These are phyloP conservation scores for Pichia nakasei DNA, from an alignment of 805 yeast genomes.

Conservation along the genomic window DNA sequence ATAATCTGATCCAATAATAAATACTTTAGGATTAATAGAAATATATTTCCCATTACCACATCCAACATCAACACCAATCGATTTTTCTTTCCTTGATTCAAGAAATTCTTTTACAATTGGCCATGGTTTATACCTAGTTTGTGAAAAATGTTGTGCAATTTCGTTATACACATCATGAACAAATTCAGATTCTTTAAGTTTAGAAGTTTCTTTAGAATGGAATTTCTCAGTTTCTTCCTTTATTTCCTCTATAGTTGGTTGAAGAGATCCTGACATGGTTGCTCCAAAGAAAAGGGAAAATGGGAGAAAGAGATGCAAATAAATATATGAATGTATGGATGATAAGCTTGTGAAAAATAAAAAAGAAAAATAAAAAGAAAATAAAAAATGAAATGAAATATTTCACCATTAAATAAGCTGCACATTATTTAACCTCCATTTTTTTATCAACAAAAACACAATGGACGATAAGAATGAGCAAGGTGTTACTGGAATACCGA, in stretches of 20 bases:
- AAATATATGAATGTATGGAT: no score
- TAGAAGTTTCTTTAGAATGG: slow-evolving; percentile 33
- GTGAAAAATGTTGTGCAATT: slow-evolving; percentile 88
- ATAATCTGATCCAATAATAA: slow-evolving; percentile 65
- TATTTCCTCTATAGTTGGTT: slow-evolving; percentile 24
- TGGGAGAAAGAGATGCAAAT: no score
- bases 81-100: slow-evolving; percentile 36
- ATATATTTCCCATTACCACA: slow-evolving; percentile 96
- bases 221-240: slow-evolving; percentile 22
- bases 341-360: no score
- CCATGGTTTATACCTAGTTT: slow-evolving; percentile 96
- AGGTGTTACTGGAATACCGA: no score
- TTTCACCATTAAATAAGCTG: no score
- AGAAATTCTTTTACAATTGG: slow-evolving; percentile 81
- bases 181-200: slow-evolving; percentile 56
- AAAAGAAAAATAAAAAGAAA: no score
- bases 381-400: no score
- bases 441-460: no score
- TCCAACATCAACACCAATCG: slow-evolving; percentile 86
- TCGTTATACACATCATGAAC: slow-evolving; percentile 93
- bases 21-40: slow-evolving; percentile 57
- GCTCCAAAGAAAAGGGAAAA: no score
- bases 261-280: slow-evolving; percentile 23
- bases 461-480: no score
- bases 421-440: no score